Percentiles rank a stretch among this genome's conserved stretches.
Evolutionary conservation across 805 yeast species (phyloP).

Genomic region (Scheffersomyces stipitis): DNA sequence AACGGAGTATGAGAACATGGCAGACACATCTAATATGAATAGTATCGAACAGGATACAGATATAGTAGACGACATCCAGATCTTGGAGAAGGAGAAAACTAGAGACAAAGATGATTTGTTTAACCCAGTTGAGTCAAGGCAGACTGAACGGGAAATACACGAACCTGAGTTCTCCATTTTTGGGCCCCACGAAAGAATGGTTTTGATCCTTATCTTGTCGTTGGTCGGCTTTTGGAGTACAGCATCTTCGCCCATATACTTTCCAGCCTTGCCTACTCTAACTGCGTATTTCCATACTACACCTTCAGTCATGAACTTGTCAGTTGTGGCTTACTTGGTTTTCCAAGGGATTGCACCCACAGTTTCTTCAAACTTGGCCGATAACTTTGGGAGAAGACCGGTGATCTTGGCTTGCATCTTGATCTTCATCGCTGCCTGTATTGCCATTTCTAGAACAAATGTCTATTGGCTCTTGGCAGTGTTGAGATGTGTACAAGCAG

Average conservation of each 20-base stretch:
- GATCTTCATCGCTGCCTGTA: conserved; percentile 58
- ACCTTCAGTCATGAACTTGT: conserved; percentile 62
- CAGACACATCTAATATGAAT: too few species aligned
- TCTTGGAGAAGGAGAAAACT: too few species aligned
- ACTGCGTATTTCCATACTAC: conserved; percentile 54
- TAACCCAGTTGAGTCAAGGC: conserved; percentile 1
- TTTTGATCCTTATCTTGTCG: conserved; percentile 42
- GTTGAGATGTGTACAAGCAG: conserved; percentile 73
- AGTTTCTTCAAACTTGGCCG: conserved; percentile 67
- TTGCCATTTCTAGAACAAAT: conserved; percentile 63
- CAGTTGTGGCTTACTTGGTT: conserved; percentile 74
- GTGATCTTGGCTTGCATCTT: conserved; percentile 53
- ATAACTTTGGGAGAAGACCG: conserved; percentile 71
- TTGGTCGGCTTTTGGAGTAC: conserved; percentile 65
- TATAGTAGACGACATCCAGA: too few species aligned
- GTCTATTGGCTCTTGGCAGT: conserved; percentile 61
- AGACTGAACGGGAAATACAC: not conserved
- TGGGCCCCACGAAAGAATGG: conserved; percentile 34
- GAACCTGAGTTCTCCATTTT: conserved; percentile 37
- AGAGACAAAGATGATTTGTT: not conserved
- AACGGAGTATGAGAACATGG: too few species aligned
- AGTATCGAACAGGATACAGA: too few species aligned
- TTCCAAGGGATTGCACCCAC: conserved; percentile 80
- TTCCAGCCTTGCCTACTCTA: conserved; percentile 70
- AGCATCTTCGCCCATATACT: conserved; percentile 73